These are phyloP conservation scores for Leucaena leucocephala DNA, from an alignment of 306 rosid species.

Conservation along the genomic window DNA sequence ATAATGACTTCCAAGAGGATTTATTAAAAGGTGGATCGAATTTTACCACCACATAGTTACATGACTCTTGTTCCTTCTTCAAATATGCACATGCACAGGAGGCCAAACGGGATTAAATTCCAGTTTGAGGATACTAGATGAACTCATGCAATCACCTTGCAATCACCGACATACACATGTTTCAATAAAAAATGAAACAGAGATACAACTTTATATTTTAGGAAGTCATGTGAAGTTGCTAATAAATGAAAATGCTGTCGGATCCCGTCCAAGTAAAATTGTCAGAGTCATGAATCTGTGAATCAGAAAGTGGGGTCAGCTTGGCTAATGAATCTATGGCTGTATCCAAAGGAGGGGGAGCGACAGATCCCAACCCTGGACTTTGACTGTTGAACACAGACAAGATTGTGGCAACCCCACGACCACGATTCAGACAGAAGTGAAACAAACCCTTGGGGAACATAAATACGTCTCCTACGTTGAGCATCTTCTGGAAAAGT, in stretches of 20 bases:
- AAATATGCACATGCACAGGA: not conserved
- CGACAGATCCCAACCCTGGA: conserved; percentile 57
- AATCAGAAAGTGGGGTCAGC: conserved; percentile 45
- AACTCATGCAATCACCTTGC: conserved; percentile 12
- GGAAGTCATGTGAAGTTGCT: conserved; percentile 16
- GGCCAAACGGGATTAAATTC: not conserved
- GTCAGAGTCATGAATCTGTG: conserved; percentile 25
- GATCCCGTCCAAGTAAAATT: conserved; percentile 24
- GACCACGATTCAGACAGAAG: conserved; percentile 56
- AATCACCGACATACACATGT: conserved; percentile 11
- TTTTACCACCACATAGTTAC: not conserved
- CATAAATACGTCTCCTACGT: conserved; percentile 71
- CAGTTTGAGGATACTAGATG: not conserved
- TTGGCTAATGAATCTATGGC: conserved; percentile 42
- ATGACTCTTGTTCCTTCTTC: not conserved
- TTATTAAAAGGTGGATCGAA: not conserved
- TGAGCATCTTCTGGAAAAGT: conserved; percentile 49
- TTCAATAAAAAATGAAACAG: not conserved
- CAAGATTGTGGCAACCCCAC: conserved; percentile 48
- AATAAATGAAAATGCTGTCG: conserved; percentile 39
- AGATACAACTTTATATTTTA: conserved; percentile 1
- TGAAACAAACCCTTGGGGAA: conserved; percentile 83
- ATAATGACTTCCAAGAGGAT: not conserved
- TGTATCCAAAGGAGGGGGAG: conserved; percentile 41
- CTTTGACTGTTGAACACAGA: conserved; percentile 77